Conservation (phyloP, 129 eudicot species). For the Heracleum sosnowskyi region DNA sequence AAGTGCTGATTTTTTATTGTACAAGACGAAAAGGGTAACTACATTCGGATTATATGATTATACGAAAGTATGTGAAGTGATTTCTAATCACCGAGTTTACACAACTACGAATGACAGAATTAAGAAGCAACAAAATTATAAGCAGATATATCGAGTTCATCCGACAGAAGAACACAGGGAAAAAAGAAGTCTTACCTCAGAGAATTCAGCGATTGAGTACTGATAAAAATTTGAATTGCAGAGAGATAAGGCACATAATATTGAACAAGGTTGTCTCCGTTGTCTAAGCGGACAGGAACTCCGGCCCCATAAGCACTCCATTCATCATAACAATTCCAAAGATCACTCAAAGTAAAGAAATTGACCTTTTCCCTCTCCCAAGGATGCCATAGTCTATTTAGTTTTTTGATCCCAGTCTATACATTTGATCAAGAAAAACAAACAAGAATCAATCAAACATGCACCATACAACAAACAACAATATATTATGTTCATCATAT, state of each 20-base stretch:
- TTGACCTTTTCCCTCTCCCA: constrained; percentile 77
- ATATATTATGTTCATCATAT: background rate
- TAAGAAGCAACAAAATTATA: background rate
- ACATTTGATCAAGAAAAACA: background rate
- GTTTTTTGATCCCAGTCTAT: constrained; percentile 55
- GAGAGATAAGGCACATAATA: constrained; percentile 91
- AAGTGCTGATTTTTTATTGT: background rate
- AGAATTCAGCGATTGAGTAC: constrained; percentile 50
- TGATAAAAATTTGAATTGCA: constrained; percentile 79
- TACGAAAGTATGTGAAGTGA: background rate
- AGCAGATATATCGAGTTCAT: background rate
- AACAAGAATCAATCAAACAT: background rate
- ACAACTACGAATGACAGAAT: background rate
- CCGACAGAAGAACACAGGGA: background rate
- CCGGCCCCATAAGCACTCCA: constrained; percentile 99
- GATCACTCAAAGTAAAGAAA: constrained; percentile 57
- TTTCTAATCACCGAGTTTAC: background rate
- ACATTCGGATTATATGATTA: background rate
- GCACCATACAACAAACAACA: background rate
- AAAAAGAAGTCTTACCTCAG: constrained; percentile 42
- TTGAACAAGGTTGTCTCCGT: constrained; percentile 59
- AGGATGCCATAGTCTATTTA: constrained; percentile 85
- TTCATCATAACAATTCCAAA: constrained; percentile 91
- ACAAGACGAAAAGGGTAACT: background rate
- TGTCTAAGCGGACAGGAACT: constrained; percentile 52